Evolutionary conservation across 441 rosid species (phyloP).

Genomic region (Brassica balearica): DNA sequence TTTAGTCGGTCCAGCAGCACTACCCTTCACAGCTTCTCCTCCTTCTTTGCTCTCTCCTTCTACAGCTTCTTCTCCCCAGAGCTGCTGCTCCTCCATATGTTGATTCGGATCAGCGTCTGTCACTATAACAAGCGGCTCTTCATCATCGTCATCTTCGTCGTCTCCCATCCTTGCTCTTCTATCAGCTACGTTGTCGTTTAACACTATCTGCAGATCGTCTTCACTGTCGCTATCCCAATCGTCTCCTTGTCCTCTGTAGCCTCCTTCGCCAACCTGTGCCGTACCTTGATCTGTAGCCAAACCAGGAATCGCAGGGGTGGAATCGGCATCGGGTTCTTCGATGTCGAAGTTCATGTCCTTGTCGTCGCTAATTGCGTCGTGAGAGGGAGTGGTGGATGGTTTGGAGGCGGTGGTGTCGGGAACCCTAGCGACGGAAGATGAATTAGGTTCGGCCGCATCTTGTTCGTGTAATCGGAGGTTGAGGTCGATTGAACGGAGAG

Average conservation of each 20-base stretch:
- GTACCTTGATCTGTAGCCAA: constrained; percentile 37
- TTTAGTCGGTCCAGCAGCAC: constrained; percentile 56
- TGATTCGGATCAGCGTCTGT: constrained; percentile 68
- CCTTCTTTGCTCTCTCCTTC: constrained; percentile 77
- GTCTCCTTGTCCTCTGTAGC: constrained; percentile 47
- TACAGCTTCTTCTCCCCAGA: constrained; percentile 69
- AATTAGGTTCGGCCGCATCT: constrained; percentile 38
- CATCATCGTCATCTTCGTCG: constrained; percentile 57
- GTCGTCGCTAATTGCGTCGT: constrained; percentile 36
- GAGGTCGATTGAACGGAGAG: constrained; percentile 64
- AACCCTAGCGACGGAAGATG: constrained; percentile 58
- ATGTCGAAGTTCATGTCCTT: constrained; percentile 77
- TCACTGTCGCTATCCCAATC: constrained; percentile 96
- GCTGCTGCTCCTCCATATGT: constrained; percentile 60
- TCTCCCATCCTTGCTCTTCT: constrained; percentile 56
- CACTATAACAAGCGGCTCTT: constrained; percentile 86
- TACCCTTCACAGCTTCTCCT: constrained; percentile 55
- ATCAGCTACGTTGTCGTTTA: constrained; percentile 75
- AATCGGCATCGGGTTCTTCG: constrained; percentile 62
- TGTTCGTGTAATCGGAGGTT: constrained; percentile 50
- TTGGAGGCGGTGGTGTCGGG: constrained; percentile 36
- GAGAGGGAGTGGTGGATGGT: constrained; percentile 34
- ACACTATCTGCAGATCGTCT: constrained; percentile 92
- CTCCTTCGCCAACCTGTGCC: constrained; percentile 36
- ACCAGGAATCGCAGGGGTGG: constrained; percentile 45